A percentile compares a stretch with the other conserved stretches of the same genome.
phyloP scores from a whole-genome alignment of 441 rosid species.

The Raphanus hybrid region DNA sequence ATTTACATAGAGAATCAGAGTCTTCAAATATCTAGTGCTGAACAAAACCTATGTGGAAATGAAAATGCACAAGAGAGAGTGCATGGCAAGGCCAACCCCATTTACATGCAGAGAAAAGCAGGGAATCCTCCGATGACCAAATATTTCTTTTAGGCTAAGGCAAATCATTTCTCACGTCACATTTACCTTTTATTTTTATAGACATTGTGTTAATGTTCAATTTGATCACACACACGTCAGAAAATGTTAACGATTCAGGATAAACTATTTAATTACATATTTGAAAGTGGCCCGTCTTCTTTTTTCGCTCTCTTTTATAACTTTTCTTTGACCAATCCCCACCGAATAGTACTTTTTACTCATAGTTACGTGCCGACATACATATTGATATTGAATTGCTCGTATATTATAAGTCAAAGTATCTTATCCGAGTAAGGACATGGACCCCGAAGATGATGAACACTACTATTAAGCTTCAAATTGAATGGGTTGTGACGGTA shows the following conservation, averaged over 20 bases:
- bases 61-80: background rate
- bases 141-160: no score
- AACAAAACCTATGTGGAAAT: background rate
- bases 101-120: background rate
- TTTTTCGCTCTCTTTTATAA: background rate
- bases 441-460: slow-evolving; percentile 15
- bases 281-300: slow-evolving; percentile 1
- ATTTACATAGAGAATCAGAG: background rate
- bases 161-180: background rate
- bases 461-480: background rate
- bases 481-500: slow-evolving; percentile 2
- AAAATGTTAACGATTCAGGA: slow-evolving; percentile 18
- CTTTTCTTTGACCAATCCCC: slow-evolving; percentile 30
- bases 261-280: slow-evolving; percentile 23
- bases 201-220: background rate
- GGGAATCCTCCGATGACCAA: no score
- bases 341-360: background rate
- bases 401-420: slow-evolving; percentile 7
- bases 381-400: background rate
- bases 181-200: background rate
- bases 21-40: background rate
- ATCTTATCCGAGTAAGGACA: slow-evolving; percentile 27
- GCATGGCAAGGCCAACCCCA: background rate
- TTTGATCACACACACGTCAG: slow-evolving; percentile 24
- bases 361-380: slow-evolving; percentile 10